Percentiles rank a stretch among this genome's conserved stretches.
phyloP scores from a whole-genome alignment of 2,329 filamentous ascomycete species.

The Colletotrichum melonis region DNA sequence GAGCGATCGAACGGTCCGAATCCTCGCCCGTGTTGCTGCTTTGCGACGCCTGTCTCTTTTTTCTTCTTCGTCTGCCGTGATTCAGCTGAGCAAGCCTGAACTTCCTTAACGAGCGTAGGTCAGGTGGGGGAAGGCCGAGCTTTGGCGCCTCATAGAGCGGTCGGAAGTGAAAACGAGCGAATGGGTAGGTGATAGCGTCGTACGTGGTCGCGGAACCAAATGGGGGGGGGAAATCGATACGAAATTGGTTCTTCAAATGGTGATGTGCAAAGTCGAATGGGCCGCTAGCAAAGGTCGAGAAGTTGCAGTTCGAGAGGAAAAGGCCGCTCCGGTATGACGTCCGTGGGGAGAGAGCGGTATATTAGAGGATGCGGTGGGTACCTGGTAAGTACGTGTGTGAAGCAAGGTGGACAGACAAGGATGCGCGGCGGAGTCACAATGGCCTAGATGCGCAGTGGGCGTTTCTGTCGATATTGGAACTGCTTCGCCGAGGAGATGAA shows the following conservation, averaged over 20 bases:
- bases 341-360: conserved; percentile 34
- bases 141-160: conserved; percentile 31
- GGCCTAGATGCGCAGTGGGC: conserved; percentile 23
- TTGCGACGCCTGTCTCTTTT: conserved; percentile 1
- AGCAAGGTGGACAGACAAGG: conserved; percentile 28
- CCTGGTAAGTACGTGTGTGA: conserved; percentile 28
- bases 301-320: conserved; percentile 18
- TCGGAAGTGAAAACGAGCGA: conserved; percentile 32
- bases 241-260: conserved; percentile 17
- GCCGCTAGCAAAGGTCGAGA: conserved; percentile 26
- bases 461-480: conserved; percentile 12
- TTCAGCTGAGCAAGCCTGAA: background rate
- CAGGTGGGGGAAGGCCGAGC: conserved; percentile 36
- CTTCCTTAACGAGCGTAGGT: conserved; percentile 28
- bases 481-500: background rate
- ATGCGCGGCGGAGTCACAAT: conserved; percentile 23
- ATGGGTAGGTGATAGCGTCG: conserved; percentile 24
- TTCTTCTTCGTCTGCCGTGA: background rate
- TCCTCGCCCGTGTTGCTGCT: conserved; percentile 12
- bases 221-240: background rate
- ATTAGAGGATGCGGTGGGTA: conserved; percentile 34
- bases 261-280: conserved; percentile 18
- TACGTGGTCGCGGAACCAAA: conserved; percentile 13
- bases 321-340: conserved; percentile 30
- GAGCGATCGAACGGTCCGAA: conserved; percentile 20